Conservation (phyloP, 75 land plant genomes). For the Selaginella tamariscina region DNA sequence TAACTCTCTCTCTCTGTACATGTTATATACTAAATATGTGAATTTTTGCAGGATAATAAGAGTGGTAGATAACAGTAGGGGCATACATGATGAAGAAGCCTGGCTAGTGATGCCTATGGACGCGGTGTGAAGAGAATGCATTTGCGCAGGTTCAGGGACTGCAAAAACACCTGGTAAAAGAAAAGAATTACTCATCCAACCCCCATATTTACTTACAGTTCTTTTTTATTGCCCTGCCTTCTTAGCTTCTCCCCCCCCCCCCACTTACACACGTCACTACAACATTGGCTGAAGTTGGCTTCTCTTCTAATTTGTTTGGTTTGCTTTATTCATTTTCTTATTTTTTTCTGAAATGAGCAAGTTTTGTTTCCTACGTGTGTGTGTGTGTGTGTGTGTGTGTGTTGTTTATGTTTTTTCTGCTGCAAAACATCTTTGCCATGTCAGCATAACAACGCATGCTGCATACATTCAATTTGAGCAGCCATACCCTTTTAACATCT, state of each 20-base stretch:
- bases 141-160: conserved; percentile 19
- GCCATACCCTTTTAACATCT: too few relatives aligned
- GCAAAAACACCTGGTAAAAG: conserved; percentile 15
- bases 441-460: too few relatives aligned
- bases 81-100: neutral
- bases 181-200: too few relatives aligned
- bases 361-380: too few relatives aligned
- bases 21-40: neutral
- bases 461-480: too few relatives aligned
- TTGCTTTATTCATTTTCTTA: too few relatives aligned
- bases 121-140: conserved; percentile 9
- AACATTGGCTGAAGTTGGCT: neutral
- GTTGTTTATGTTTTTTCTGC: too few relatives aligned
- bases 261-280: neutral
- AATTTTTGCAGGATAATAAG: neutral
- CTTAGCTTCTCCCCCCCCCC: conserved; percentile 3
- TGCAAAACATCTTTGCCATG: too few relatives aligned
- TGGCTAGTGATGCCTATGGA: conserved; percentile 29
- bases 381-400: too few relatives aligned
- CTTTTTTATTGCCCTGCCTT: neutral
- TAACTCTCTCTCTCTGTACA: conserved; percentile 1
- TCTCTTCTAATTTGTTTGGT: too few relatives aligned
- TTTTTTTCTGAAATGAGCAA: too few relatives aligned
- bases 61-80: neutral
- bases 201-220: too few relatives aligned